Conservation (phyloP, 192 early-diverging fungal genomes). For the Coemansia sp. region DNA sequence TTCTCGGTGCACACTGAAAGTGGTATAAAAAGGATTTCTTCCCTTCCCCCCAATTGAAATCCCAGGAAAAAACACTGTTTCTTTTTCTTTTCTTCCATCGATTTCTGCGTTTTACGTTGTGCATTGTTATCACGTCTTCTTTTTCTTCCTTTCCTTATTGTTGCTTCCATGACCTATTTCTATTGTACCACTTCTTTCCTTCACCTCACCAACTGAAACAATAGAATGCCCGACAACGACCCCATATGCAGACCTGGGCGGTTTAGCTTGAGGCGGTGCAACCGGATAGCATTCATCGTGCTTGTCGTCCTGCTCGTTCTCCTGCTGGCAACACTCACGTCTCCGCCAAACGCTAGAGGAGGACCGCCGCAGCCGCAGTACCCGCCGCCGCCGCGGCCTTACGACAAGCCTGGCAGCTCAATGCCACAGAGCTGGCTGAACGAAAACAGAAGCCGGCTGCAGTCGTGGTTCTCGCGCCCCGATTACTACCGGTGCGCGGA, state of each 20-base stretch:
- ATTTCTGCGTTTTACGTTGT: too few species aligned
- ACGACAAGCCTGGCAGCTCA: not conserved
- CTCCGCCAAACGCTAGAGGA: not conserved
- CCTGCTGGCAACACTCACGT: not conserved
- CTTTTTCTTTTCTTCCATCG: not conserved
- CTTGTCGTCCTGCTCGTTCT: not conserved
- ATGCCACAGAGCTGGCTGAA: not conserved
- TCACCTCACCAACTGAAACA: not conserved
- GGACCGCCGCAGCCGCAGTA: not conserved
- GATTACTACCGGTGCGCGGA: slow-evolving; percentile 9
- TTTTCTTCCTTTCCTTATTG: not conserved
- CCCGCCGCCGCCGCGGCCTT: not conserved
- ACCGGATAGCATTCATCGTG: not conserved
- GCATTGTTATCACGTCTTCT: too few species aligned
- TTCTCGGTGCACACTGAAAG: too few species aligned
- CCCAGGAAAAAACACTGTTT: too few species aligned
- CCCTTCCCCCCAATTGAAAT: too few species aligned
- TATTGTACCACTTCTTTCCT: not conserved
- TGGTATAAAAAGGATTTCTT: too few species aligned
- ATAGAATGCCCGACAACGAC: not conserved
- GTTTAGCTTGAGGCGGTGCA: not conserved
- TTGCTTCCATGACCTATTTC: not conserved
- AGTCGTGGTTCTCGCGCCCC: slow-evolving; percentile 1
- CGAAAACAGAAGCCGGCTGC: not conserved
- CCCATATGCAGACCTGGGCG: not conserved